Conservation (phyloP, 78 protist genomes). For the Polysphondylium violaceum region DNA sequence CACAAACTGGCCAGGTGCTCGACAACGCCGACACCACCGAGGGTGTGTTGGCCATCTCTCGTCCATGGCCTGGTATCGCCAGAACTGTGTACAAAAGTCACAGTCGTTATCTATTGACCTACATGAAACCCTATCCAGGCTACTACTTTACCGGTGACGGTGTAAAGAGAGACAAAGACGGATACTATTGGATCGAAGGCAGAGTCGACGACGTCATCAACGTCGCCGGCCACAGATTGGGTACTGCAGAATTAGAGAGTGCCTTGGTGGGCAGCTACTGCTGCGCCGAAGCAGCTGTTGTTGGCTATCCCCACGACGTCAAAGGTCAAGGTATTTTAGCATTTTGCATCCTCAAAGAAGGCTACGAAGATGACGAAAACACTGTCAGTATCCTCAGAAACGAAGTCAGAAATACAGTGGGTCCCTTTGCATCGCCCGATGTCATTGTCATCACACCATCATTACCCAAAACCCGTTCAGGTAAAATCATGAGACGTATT, state of each 20-base stretch:
- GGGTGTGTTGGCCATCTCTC: constrained; percentile 82
- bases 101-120: constrained; percentile 82
- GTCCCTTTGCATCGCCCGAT: constrained; percentile 87
- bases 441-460: constrained; percentile 81
- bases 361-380: constrained; percentile 61
- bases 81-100: constrained; percentile 92
- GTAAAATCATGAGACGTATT: constrained; percentile 96
- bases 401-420: constrained; percentile 83
- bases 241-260: constrained; percentile 96
- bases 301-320: constrained; percentile 93
- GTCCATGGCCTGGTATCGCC: constrained; percentile 94
- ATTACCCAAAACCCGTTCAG: constrained; percentile 94
- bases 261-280: constrained; percentile 81
- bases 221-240: constrained; percentile 97
- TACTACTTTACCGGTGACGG: constrained; percentile 97
- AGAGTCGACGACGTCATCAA: constrained; percentile 95
- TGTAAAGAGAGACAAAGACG: constrained; percentile 88
- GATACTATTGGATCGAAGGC: constrained; percentile 95
- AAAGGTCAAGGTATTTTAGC: constrained; percentile 93
- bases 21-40: constrained; percentile 20
- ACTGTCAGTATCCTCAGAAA: constrained; percentile 62
- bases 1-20: constrained; percentile 39
- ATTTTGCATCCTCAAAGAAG: constrained; percentile 81
- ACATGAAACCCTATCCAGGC: constrained; percentile 88
- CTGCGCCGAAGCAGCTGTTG: constrained; percentile 94